Conservation (phyloP, 2,329 filamentous ascomycete genomes). For the Verticillium nubilum region DNA sequence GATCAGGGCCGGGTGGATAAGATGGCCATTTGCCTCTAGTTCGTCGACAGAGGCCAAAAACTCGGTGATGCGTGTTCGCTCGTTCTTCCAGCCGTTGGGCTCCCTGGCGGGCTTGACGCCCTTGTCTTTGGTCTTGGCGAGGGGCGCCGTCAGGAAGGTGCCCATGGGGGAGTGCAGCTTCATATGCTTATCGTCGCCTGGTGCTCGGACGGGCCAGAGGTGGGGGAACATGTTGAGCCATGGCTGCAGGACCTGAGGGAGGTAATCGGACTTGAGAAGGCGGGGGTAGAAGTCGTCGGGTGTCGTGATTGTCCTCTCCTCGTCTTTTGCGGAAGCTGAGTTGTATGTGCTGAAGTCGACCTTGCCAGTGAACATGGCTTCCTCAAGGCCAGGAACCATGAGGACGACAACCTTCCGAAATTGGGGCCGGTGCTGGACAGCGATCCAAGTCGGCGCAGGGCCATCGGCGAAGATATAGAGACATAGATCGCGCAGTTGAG, state of each 20-base stretch:
- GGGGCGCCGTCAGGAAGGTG: slow-evolving; percentile 72
- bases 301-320: slow-evolving; percentile 30
- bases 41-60: slow-evolving; percentile 70
- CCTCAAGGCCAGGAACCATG: slow-evolving; percentile 88
- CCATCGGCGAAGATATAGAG: slow-evolving; percentile 65
- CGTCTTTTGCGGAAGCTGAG: slow-evolving; percentile 1
- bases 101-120: slow-evolving; percentile 57
- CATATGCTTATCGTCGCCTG: slow-evolving; percentile 75
- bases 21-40: slow-evolving; percentile 76
- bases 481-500: slow-evolving; percentile 57
- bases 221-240: slow-evolving; percentile 80
- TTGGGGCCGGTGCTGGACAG: slow-evolving; percentile 55
- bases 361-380: slow-evolving; percentile 74
- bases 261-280: slow-evolving; percentile 40
- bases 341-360: slow-evolving; percentile 45
- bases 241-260: slow-evolving; percentile 53
- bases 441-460: slow-evolving; percentile 58
- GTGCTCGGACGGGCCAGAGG: slow-evolving; percentile 83
- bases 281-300: slow-evolving; percentile 58
- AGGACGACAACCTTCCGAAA: slow-evolving; percentile 79
- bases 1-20: slow-evolving; percentile 75
- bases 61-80: slow-evolving; percentile 75
- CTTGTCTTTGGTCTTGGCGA: slow-evolving; percentile 56
- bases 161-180: slow-evolving; percentile 84
- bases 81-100: slow-evolving; percentile 63